Conservation (phyloP, 2,329 filamentous ascomycete species). For the Zopfia rhizophila region DNA sequence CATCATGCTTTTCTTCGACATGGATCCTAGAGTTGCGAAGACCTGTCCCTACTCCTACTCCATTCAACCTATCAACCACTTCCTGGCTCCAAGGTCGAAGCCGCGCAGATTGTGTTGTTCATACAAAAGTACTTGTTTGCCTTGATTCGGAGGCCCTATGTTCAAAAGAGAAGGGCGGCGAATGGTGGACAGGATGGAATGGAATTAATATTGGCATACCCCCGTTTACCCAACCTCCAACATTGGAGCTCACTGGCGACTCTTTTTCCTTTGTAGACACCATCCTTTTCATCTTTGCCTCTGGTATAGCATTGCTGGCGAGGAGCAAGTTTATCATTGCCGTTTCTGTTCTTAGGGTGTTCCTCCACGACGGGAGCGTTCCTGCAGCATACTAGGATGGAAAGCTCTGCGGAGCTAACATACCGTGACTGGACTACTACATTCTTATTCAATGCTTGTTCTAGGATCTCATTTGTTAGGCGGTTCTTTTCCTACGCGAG, state of each 20-base stretch:
- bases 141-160: too few relatives aligned
- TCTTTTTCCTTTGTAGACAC: constrained; percentile 45
- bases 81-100: constrained; percentile 9
- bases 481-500: too few relatives aligned
- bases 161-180: constrained; percentile 21
- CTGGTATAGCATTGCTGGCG: constrained; percentile 41
- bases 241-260: constrained; percentile 19
- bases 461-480: too few relatives aligned
- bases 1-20: constrained; percentile 6
- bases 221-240: too few relatives aligned
- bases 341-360: too few relatives aligned
- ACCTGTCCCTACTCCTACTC: constrained; percentile 11
- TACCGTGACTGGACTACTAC: too few relatives aligned
- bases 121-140: constrained; percentile 34
- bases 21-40: too few relatives aligned
- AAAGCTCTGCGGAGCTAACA: too few relatives aligned
- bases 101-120: constrained; percentile 27
- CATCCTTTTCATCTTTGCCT: constrained; percentile 26
- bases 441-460: too few relatives aligned
- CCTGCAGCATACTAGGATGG: too few relatives aligned
- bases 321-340: too few relatives aligned
- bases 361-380: constrained; percentile 31
- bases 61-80: constrained; percentile 11
- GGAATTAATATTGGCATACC: constrained; percentile 44
- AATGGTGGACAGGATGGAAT: constrained; percentile 23